These are phyloP conservation scores for Pichia eremophila DNA, from an alignment of 805 yeast species.

Conservation along the genomic window DNA sequence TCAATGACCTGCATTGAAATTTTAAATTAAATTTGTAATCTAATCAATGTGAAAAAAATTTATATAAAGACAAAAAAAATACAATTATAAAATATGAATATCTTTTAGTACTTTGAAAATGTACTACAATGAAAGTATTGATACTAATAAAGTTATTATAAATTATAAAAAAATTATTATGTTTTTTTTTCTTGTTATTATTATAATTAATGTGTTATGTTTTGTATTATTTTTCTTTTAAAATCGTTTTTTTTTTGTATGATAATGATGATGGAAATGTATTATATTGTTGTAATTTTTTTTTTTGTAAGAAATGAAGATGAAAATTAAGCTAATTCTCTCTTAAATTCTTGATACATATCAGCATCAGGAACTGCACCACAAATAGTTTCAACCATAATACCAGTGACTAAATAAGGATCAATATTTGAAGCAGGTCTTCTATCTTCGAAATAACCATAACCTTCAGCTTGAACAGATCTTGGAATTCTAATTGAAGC, in stretches of 20 bases:
- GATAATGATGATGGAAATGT: not conserved
- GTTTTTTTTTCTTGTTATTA: not conserved
- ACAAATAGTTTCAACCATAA: conserved; percentile 92
- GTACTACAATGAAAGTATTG: not conserved
- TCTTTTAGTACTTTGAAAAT: too few species aligned
- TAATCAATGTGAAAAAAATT: too few species aligned
- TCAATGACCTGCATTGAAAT: too few species aligned
- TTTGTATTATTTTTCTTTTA: not conserved
- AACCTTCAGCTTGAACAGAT: conserved; percentile 96
- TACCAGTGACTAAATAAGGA: conserved; percentile 97
- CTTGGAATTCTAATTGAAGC: conserved; percentile 98
- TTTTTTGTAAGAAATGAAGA: not conserved
- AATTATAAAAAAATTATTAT: not conserved
- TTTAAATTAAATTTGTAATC: too few species aligned
- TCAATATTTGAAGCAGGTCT: conserved; percentile 99
- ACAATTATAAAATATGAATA: too few species aligned
- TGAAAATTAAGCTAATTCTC: conserved; percentile 41
- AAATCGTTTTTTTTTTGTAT: not conserved
- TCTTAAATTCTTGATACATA: conserved; percentile 81
- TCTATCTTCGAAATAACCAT: conserved; percentile 98
- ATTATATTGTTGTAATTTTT: too few species aligned
- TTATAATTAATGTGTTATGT: not conserved
- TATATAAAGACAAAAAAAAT: too few species aligned
- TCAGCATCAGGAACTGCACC: conserved; percentile 93
- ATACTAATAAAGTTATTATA: not conserved